Conservation (phyloP, 2,329 filamentous ascomycete species). For the Rhynchosporium graminicola region DNA sequence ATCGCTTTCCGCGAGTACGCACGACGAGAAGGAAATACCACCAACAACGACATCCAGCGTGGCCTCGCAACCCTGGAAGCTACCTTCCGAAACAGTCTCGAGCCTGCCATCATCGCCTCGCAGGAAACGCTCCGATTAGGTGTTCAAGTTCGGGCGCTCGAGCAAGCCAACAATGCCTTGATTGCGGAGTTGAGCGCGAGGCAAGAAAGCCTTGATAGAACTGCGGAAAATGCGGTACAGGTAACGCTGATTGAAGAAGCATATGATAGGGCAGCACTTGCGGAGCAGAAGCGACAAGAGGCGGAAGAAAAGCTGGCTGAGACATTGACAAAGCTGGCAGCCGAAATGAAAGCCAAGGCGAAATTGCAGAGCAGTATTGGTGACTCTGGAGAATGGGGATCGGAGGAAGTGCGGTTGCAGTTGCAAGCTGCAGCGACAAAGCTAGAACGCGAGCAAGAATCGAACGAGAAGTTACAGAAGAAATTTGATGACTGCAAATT, state of each 20-base stretch:
- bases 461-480: background rate
- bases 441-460: background rate
- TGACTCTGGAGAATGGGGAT: too few relatives aligned
- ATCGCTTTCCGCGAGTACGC: background rate
- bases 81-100: background rate
- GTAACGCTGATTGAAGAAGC: too few relatives aligned
- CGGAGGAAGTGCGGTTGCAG: too few relatives aligned
- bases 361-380: too few relatives aligned
- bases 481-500: background rate
- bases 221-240: too few relatives aligned
- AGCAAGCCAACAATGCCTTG: background rate
- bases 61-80: background rate
- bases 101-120: background rate
- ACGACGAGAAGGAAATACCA: background rate
- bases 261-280: too few relatives aligned
- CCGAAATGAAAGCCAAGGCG: background rate
- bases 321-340: background rate
- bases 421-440: too few relatives aligned
- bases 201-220: background rate
- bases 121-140: background rate
- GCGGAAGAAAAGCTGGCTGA: too few relatives aligned
- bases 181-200: background rate
- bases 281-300: too few relatives aligned
- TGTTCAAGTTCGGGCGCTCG: background rate
- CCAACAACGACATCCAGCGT: background rate